Conservation (phyloP, 257 asterid genomes). For the Solanum verrucosum region DNA sequence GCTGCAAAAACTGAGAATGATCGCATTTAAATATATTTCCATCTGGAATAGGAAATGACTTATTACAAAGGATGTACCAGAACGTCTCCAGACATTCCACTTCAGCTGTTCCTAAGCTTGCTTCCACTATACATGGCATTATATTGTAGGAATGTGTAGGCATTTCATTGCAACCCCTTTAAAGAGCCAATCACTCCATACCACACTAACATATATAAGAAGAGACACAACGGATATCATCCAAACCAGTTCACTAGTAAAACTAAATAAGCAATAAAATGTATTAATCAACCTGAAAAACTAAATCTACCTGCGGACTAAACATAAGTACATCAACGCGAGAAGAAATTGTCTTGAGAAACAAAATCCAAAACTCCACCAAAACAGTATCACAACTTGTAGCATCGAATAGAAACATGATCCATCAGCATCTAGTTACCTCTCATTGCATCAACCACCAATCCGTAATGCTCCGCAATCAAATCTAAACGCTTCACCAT, state of each 20-base stretch:
- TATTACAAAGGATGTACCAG: not conserved
- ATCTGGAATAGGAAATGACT: not conserved
- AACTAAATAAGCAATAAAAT: not conserved
- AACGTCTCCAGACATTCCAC: not conserved
- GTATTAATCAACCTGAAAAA: not conserved
- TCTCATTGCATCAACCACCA: no score
- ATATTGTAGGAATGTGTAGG: not conserved
- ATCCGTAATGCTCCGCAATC: no score
- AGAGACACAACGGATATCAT: not conserved
- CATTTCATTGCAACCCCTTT: not conserved
- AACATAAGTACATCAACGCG: no score
- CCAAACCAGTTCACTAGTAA: not conserved
- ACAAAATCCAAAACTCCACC: no score
- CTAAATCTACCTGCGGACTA: not conserved
- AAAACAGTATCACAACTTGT: no score
- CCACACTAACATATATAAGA: not conserved
- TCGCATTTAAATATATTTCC: not conserved
- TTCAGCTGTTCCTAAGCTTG: not conserved
- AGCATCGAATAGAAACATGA: no score
- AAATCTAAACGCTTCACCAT: no score
- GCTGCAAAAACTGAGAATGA: not conserved
- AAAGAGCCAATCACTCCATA: not conserved
- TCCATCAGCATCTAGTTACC: no score
- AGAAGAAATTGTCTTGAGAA: no score
- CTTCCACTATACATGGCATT: not conserved